These are phyloP conservation scores for Ustilago lituana DNA, from an alignment of 1,284 basidiomycete genomes.

Conservation along the genomic window DNA sequence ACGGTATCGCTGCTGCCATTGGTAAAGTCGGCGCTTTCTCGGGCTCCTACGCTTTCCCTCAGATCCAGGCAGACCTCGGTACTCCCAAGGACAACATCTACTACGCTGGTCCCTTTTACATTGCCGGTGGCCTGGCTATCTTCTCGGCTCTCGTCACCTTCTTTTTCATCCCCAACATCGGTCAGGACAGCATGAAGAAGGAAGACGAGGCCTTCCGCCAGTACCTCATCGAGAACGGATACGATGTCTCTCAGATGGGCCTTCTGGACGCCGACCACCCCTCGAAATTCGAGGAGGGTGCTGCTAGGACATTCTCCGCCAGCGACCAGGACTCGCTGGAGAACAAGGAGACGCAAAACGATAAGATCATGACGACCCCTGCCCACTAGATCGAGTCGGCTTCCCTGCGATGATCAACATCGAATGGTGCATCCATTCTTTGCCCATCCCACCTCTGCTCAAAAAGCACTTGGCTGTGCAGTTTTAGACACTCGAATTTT, in stretches of 20 bases:
- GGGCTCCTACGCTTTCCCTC: constrained; percentile 56
- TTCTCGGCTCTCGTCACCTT: constrained; percentile 79
- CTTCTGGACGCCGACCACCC: constrained; percentile 24
- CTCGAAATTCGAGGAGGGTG: constrained; percentile 28
- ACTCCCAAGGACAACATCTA: constrained; percentile 27
- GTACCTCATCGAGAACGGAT: constrained; percentile 53
- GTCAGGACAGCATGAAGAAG: constrained; percentile 79
- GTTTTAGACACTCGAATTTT: no score
- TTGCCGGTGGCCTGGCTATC: constrained; percentile 75
- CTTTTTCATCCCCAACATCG: constrained; percentile 79
- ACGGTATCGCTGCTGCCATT: constrained; percentile 74
- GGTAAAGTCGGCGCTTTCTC: constrained; percentile 74
- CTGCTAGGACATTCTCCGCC: constrained; percentile 15
- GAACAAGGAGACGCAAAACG: constrained; percentile 14
- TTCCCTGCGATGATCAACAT: no score
- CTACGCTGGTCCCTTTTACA: constrained; percentile 65
- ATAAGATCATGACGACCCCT: no score
- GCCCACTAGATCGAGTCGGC: no score
- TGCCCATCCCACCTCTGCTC: no score
- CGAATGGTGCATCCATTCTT: no score
- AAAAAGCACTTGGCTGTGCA: no score
- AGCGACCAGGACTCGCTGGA: constrained; percentile 19
- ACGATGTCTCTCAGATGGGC: constrained; percentile 59
- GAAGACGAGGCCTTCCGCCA: constrained; percentile 76
- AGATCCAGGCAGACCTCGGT: constrained; percentile 47